Percentiles rank a stretch among this genome's conserved stretches.
Conservation (phyloP, 2,329 filamentous ascomycete species). For the Davidsoniella australis region DNA sequence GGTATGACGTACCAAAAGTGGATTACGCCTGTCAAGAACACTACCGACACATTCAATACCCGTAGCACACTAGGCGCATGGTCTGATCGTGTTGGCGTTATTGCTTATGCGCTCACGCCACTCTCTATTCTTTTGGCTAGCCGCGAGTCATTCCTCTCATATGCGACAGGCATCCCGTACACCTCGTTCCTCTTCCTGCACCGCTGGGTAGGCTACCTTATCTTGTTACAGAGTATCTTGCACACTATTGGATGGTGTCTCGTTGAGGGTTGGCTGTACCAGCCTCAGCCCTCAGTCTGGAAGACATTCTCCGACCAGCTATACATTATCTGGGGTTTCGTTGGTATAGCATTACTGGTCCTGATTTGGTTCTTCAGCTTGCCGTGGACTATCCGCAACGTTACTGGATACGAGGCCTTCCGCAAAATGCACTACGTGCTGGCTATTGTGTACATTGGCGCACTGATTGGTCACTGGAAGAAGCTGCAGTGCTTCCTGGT, state of each 20-base stretch:
- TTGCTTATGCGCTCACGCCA: slow-evolving; percentile 60
- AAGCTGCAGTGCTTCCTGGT: slow-evolving; percentile 52
- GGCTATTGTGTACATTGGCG: slow-evolving; percentile 57
- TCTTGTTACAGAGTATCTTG: slow-evolving; percentile 47
- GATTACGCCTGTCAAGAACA: slow-evolving; percentile 48
- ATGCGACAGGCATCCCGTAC: slow-evolving; percentile 57
- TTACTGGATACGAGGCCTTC: slow-evolving; percentile 64
- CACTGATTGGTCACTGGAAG: slow-evolving; percentile 60
- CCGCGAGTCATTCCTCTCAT: slow-evolving; percentile 51
- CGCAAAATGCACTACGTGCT: slow-evolving; percentile 57
- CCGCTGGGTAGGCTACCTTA: slow-evolving; percentile 58
- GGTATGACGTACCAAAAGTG: slow-evolving; percentile 52
- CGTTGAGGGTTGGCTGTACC: slow-evolving; percentile 48
- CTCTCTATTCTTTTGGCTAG: slow-evolving; percentile 50
- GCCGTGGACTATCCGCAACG: slow-evolving; percentile 33
- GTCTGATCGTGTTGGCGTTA: slow-evolving; percentile 49
- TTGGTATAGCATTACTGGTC: slow-evolving; percentile 47
- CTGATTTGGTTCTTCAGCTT: slow-evolving; percentile 44
- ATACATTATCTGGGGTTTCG: slow-evolving; percentile 59
- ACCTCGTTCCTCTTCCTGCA: slow-evolving; percentile 66
- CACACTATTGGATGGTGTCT: slow-evolving; percentile 59
- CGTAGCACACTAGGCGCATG: slow-evolving; percentile 50
- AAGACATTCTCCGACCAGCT: slow-evolving; percentile 39
- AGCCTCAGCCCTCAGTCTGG: slow-evolving; percentile 48
- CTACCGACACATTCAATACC: slow-evolving; percentile 40